These are phyloP conservation scores for Xerocomus nothofagi DNA, from an alignment of 1,284 basidiomycete species.

Conservation along the genomic window DNA sequence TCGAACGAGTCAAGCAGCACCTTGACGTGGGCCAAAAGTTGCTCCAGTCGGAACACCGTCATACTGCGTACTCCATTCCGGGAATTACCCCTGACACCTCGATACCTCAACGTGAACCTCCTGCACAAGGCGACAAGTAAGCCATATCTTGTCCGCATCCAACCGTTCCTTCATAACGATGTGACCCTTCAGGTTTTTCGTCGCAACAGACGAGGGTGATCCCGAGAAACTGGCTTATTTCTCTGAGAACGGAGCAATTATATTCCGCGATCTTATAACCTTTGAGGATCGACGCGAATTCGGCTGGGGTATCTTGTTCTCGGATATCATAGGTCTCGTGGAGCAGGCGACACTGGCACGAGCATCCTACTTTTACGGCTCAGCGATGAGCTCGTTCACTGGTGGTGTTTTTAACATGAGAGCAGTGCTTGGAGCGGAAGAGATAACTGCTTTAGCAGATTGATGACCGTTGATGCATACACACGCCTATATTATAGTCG, in stretches of 20 bases:
- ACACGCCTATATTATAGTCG: conserved; percentile 1
- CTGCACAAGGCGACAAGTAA: conserved; percentile 21
- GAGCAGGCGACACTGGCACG: conserved; percentile 41
- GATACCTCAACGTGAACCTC: conserved; percentile 23
- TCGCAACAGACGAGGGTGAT: conserved; percentile 44
- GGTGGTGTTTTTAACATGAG: conserved; percentile 41
- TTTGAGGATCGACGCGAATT: conserved; percentile 38
- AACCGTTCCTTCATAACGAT: neutral
- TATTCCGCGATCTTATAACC: conserved; percentile 40
- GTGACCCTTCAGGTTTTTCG: conserved; percentile 38
- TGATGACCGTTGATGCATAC: conserved; percentile 12
- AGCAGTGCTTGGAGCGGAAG: conserved; percentile 31
- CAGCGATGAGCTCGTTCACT: conserved; percentile 41
- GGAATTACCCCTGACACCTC: conserved; percentile 19
- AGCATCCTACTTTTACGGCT: conserved; percentile 41
- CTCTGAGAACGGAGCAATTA: conserved; percentile 35
- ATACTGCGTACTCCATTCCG: conserved; percentile 21
- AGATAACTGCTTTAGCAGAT: conserved; percentile 27
- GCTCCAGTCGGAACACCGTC: conserved; percentile 21
- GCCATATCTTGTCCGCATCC: neutral
- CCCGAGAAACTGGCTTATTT: conserved; percentile 35
- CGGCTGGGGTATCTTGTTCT: conserved; percentile 40
- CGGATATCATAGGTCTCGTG: conserved; percentile 41
- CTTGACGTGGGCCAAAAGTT: conserved; percentile 31
- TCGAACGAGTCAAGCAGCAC: conserved; percentile 35